A percentile compares a stretch with the other conserved stretches of the same genome.
Evolutionary conservation across 2,329 filamentous ascomycete genomes (phyloP).

Genomic region (Phaeophleospora eucalypticola): DNA sequence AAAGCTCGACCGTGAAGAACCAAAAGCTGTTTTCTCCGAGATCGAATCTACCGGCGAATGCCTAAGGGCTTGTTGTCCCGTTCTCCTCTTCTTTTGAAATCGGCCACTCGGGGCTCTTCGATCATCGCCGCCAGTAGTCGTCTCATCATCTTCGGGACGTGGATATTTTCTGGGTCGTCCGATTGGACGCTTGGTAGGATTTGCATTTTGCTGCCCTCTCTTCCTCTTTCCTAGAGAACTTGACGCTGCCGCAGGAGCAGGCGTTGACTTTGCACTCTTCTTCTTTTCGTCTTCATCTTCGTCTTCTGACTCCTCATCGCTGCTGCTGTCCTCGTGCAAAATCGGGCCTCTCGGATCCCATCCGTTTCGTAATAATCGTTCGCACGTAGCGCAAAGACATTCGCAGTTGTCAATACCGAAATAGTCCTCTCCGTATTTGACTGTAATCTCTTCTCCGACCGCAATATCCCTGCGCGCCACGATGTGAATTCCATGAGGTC

Average conservation of each 20-base stretch:
- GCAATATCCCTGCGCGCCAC: conserved; percentile 78
- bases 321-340: conserved; percentile 30
- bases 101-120: not conserved
- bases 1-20: no score
- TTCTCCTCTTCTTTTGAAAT: not conserved
- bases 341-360: conserved; percentile 59
- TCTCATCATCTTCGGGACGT: conserved; percentile 3
- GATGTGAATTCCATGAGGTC: conserved; percentile 84
- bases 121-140: not conserved
- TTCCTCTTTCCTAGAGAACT: conserved; percentile 20
- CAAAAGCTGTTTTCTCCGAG: no score
- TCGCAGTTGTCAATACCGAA: conserved; percentile 95
- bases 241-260: not conserved
- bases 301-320: conserved; percentile 33
- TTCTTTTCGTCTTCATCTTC: conserved; percentile 10
- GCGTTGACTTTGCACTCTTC: not conserved
- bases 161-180: conserved; percentile 8
- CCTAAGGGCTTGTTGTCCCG: no score
- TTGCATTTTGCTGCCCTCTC: no score
- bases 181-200: conserved; percentile 2
- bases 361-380: conserved; percentile 69
- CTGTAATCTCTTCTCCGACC: conserved; percentile 89
- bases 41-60: no score
- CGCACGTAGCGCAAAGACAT: conserved; percentile 86
- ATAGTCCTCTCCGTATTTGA: conserved; percentile 92